Evolutionary conservation across 192 early-diverging fungal species (phyloP).

Genomic region (Coemansia asiatica): DNA sequence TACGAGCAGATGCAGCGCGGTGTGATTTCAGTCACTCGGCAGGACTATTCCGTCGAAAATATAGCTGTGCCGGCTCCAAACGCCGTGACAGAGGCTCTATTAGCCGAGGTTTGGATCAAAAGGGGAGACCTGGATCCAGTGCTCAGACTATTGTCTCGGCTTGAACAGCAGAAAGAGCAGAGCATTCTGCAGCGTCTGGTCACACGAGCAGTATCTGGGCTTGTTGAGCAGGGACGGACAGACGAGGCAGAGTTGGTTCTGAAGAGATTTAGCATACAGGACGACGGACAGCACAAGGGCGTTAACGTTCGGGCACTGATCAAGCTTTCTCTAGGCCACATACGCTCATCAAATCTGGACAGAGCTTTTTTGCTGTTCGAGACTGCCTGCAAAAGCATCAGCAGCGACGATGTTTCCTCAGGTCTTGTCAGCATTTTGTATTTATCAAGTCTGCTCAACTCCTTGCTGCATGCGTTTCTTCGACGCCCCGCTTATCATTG

Average conservation of each 20-base stretch:
- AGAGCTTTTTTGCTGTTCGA: conserved; percentile 16
- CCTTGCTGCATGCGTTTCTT: conserved; percentile 16
- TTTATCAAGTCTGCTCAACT: conserved; percentile 16
- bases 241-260: conserved; percentile 13
- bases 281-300: neutral
- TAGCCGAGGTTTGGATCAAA: too few species aligned
- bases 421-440: neutral
- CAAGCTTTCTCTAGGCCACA: conserved; percentile 28
- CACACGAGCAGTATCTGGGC: conserved; percentile 12
- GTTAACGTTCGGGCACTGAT: conserved; percentile 24
- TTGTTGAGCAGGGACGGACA: conserved; percentile 17
- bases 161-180: neutral
- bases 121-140: neutral
- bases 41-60: neutral
- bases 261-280: conserved; percentile 7
- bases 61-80: conserved; percentile 20
- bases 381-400: neutral
- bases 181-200: conserved; percentile 13
- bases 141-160: neutral
- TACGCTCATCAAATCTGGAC: conserved; percentile 8
- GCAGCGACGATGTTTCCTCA: neutral
- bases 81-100: conserved; percentile 7
- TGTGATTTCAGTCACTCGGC: neutral
- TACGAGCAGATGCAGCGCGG: conserved; percentile 18
- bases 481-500: neutral